phyloP scores from a whole-genome alignment of 768 basidiomycete genomes.

The Tylopilus cervinicoccineus region DNA sequence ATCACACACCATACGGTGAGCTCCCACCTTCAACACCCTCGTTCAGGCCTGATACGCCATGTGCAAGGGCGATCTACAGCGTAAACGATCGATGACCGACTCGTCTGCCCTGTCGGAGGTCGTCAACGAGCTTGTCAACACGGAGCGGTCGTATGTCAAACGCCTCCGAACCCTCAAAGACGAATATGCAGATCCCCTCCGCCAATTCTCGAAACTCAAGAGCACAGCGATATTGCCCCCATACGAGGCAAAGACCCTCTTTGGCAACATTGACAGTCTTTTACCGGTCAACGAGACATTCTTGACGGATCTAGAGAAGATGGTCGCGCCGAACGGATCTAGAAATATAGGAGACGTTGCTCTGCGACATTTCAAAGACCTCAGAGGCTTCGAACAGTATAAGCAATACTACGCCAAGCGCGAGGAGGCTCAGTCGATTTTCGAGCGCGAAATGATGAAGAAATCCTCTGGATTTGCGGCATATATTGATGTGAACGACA shows the following conservation, averaged over 20 bases:
- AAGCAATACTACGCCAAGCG: constrained; percentile 88
- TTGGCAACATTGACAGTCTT: constrained; percentile 90
- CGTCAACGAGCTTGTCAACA: constrained; percentile 82
- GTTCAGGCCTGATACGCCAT: constrained; percentile 11
- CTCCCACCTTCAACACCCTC: constrained; percentile 6
- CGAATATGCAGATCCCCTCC: constrained; percentile 89
- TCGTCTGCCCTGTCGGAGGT: constrained; percentile 65
- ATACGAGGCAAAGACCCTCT: constrained; percentile 91
- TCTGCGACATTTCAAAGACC: constrained; percentile 79
- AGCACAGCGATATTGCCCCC: constrained; percentile 82
- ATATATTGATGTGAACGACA: constrained; percentile 75
- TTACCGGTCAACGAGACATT: constrained; percentile 89
- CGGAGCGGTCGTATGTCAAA: constrained; percentile 85
- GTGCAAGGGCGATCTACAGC: constrained; percentile 31
- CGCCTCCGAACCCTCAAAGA: constrained; percentile 78
- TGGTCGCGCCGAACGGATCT: constrained; percentile 59
- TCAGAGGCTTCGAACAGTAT: constrained; percentile 86
- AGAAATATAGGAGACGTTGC: constrained; percentile 76
- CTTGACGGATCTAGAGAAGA: constrained; percentile 75
- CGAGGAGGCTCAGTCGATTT: constrained; percentile 87
- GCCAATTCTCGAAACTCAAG: constrained; percentile 78
- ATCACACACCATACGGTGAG: constrained; percentile 44
- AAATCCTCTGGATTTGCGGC: constrained; percentile 77
- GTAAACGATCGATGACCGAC: constrained; percentile 59
- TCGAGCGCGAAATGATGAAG: constrained; percentile 78